Conservation (phyloP, 2,329 filamentous ascomycete genomes). For the Hymenoscyphus linearis region DNA sequence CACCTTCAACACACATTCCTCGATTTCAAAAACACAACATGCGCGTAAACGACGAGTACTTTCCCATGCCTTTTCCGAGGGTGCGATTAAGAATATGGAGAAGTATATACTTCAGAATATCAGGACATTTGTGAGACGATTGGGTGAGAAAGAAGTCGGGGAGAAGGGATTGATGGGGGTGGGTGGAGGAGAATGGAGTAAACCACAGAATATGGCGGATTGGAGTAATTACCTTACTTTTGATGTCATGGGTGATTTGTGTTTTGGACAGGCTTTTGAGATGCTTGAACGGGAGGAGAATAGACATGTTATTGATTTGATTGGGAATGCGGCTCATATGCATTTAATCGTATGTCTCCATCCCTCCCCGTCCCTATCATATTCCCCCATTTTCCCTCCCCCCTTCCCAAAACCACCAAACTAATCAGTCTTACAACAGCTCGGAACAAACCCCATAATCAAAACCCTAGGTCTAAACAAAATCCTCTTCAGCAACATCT, state of each 20-base stretch:
- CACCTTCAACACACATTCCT: conserved; percentile 67
- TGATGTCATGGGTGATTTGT: conserved; percentile 46
- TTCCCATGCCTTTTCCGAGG: conserved; percentile 57
- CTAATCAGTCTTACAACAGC: conserved; percentile 11
- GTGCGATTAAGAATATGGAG: conserved; percentile 30
- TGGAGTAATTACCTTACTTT: conserved; percentile 39
- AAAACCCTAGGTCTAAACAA: conserved; percentile 62
- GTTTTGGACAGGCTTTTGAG: conserved; percentile 46
- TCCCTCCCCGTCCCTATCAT: neutral
- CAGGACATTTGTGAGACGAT: conserved; percentile 56
- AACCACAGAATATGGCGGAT: conserved; percentile 54
- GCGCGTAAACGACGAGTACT: conserved; percentile 60
- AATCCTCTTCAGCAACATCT: conserved; percentile 61
- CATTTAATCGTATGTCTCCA: conserved; percentile 59
- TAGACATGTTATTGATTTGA: conserved; percentile 60
- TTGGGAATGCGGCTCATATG: conserved; percentile 62
- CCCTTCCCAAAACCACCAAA: neutral
- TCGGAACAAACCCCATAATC: conserved; percentile 63
- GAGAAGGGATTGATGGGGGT: conserved; percentile 35
- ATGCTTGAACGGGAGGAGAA: conserved; percentile 48
- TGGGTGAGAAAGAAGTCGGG: conserved; percentile 33
- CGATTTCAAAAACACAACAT: conserved; percentile 62
- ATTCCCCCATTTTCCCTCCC: neutral
- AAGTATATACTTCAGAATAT: conserved; percentile 29
- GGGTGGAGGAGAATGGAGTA: conserved; percentile 46